phyloP scores from a whole-genome alignment of 352 stramenopile species.

The Saprolegnia parasitica region DNA sequence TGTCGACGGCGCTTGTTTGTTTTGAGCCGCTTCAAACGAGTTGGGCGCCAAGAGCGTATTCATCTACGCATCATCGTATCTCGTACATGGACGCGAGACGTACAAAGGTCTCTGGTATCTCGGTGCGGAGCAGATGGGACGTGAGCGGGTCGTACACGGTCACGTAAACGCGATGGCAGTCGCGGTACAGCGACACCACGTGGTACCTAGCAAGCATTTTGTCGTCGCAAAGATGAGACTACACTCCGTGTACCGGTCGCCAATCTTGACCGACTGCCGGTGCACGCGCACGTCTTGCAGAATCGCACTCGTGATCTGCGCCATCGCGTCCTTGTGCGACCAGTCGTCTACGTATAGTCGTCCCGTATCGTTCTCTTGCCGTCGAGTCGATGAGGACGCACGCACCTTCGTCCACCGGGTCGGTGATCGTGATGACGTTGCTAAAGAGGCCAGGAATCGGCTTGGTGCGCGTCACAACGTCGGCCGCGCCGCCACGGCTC shows the following conservation, averaged over 20 bases:
- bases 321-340: conserved; percentile 28
- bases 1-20: conserved; percentile 44
- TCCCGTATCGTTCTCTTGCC: conserved; percentile 28
- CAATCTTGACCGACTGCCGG: conserved; percentile 43
- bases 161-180: conserved; percentile 64
- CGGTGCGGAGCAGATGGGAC: conserved; percentile 47
- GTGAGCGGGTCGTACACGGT: conserved; percentile 57
- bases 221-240: neutral
- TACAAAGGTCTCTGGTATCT: conserved; percentile 47
- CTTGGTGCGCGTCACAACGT: conserved; percentile 45
- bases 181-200: conserved; percentile 63
- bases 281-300: conserved; percentile 64
- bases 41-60: conserved; percentile 60
- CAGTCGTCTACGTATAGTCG: conserved; percentile 22
- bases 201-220: conserved; percentile 29
- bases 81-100: neutral
- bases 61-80: conserved; percentile 29
- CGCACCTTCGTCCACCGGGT: conserved; percentile 32
- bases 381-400: neutral
- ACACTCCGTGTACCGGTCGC: conserved; percentile 31
- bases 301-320: conserved; percentile 56
- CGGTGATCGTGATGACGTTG: conserved; percentile 47
- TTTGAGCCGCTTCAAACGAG: conserved; percentile 41
- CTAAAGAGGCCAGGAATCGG: conserved; percentile 61
- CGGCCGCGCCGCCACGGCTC: conserved; percentile 42